Base-by-base conservation (phyloP, 208 protist species). In the Tritrichomonas musculus region DNA sequence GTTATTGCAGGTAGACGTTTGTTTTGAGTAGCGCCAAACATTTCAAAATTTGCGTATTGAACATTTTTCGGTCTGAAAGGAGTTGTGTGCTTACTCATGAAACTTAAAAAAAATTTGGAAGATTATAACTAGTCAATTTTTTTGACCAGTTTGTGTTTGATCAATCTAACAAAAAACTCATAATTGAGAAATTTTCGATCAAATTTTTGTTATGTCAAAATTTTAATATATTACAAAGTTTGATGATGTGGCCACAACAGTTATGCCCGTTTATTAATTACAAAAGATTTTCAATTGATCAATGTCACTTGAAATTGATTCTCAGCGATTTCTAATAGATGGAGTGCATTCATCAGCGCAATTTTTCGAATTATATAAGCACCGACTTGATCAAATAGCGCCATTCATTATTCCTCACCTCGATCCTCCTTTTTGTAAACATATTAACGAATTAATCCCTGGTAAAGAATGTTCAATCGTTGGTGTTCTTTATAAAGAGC, bases 401-500 rank as follows among this genome's bases (percentile, higher is more conserved):
- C 77, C 77, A 53, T 57, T 57, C 5, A 88, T 88, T 50, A 47
- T 57, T 17, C 25, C 25, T 39, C 13, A 57, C 33, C 1, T 88
- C 39, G 27, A 25, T 33, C 11, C 14, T 39, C 25, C 25, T 20
- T 20, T 60, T 60, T 53, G 41, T 47, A 88, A 50, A 30, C 41
- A 57, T 8, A 39, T 60, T 1, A 57, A 53, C 20, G 14, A 57
- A 57, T n/a, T 88, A 20, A 20, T 33, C 33, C 17, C 11, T 13
- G 77, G 44, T 20, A 53, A 53, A 60, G 0, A 11, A 39, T 88
- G 77, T 30, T 53, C 77, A 36, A 53, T 88, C 36, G 30, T 88
- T 88, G 77, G 77, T n/a, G 47, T 88, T 57, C 1, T 88, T 13
- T 88, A 88, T 33, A 88, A 88, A 60, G 47, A 88, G 33, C 77